phyloP scores from a whole-genome alignment of 2,329 filamentous ascomycete species.

The Colletotrichum kahawae region DNA sequence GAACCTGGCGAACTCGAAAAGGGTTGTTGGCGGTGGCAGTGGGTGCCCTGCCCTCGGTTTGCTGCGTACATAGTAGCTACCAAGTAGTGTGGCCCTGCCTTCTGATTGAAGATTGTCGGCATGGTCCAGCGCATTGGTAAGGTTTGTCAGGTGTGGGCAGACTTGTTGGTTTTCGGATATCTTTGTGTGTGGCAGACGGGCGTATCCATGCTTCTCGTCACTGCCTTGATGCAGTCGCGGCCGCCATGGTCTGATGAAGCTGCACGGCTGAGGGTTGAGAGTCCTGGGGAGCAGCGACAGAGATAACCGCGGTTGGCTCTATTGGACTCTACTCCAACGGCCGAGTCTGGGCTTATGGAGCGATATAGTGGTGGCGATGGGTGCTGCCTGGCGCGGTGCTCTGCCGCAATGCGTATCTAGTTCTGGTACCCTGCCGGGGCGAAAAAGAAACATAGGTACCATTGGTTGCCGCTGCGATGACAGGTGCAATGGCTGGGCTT shows the following conservation, averaged over 20 bases:
- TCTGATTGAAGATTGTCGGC: not conserved
- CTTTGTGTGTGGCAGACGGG: not conserved
- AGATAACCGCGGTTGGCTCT: not conserved
- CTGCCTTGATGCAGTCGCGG: not conserved
- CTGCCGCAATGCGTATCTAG: not conserved
- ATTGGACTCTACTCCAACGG: not conserved
- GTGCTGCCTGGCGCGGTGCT: not conserved
- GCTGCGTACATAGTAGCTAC: not conserved
- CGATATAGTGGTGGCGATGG: not conserved
- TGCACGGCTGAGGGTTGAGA: not conserved
- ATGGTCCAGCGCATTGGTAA: slow-evolving; percentile 8
- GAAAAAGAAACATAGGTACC: not conserved
- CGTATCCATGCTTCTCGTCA: not conserved
- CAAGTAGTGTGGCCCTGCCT: not conserved
- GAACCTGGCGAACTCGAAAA: not conserved
- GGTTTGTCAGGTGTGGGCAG: not conserved
- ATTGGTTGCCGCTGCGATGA: not conserved
- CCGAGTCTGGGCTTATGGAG: not conserved
- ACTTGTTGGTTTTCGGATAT: not conserved
- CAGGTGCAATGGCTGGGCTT: not conserved
- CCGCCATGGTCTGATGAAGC: not conserved
- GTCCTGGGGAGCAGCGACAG: not conserved
- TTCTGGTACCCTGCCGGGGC: not conserved
- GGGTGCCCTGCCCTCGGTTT: not conserved
- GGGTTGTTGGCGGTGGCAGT: not conserved